Base-by-base conservation (phyloP, 1,284 basidiomycete species). In the Tremellales sp. region DNA sequence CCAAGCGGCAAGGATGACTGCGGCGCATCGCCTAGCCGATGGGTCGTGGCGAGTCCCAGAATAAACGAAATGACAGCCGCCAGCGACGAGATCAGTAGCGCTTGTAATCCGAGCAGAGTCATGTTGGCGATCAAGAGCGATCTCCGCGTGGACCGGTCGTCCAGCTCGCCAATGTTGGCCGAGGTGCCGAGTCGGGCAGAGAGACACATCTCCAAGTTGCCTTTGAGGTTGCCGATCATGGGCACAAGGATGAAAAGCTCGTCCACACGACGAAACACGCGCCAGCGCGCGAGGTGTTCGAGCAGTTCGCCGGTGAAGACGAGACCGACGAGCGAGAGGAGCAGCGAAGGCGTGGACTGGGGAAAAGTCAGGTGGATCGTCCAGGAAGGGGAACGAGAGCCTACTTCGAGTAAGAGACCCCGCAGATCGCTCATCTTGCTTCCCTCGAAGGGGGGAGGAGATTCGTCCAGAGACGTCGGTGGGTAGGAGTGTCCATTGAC, bases 221-320 rank as follows among this genome's bases (percentile, higher is more conserved):
- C 94, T 67, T 97, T 97, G 53, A 98, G 81, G 63, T 97, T 98
- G 58, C 94, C 71, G 19, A 97, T 77, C 58, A 95, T 92, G 10
- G 94, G 93, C 7, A 97, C 85, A 48, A 97, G 87, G 76, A 97
- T 93, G 63, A 97, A 93, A 48, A 97, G 83, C 70, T 98, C 93
- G 76, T 97, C 87, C 40, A 94, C 82, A 45, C 85, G 80, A 43
- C 79, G 78, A 79, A 98, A 94, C 34, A 92, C 90, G 48, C 78
- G 79, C 92, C 92, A 97, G 48, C 79, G 86, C 36, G 90, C 86
- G 42, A 93, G 83, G 62, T 84, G 82, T 64, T 91, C 86, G 31
- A 97, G 74, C 1, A 94, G 78, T 66, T 92, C 85, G 33, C 92
- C 92, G 1, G 90, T 90, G 65, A 95, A 87, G 38, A 93, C 76